Conservation (phyloP, 78 protist species). For the Dictyostelium discoideum region DNA sequence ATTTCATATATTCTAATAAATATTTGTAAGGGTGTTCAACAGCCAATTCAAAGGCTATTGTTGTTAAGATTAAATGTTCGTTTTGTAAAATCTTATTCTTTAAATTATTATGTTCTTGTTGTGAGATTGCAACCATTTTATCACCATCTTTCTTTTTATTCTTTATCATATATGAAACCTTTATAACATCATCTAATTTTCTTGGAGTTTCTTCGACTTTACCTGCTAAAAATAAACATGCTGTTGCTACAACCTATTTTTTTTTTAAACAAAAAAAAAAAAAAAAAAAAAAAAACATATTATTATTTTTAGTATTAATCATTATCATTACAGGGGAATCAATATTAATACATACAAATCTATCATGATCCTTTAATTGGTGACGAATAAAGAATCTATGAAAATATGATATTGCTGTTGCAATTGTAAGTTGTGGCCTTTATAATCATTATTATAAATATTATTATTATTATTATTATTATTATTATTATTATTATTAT, state of each 20-base stretch:
- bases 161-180: slow-evolving; percentile 21
- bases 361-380: slow-evolving; percentile 70
- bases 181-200: slow-evolving; percentile 84
- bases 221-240: slow-evolving; percentile 91
- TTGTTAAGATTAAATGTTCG: slow-evolving; percentile 82
- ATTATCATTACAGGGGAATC: too few relatives aligned
- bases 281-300: too few relatives aligned
- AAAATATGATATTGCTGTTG: slow-evolving; percentile 89
- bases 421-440: slow-evolving; percentile 89
- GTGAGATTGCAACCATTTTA: not conserved
- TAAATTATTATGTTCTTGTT: slow-evolving; percentile 8
- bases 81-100: slow-evolving; percentile 34
- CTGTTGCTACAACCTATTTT: slow-evolving; percentile 61
- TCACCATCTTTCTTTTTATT: slow-evolving; percentile 13
- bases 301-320: too few relatives aligned
- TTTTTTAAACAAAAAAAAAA: too few relatives aligned
- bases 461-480: not conserved
- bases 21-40: slow-evolving; percentile 89
- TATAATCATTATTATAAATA: not conserved
- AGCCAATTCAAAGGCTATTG: slow-evolving; percentile 85
- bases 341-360: slow-evolving; percentile 33
- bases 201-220: slow-evolving; percentile 92
- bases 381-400: slow-evolving; percentile 89
- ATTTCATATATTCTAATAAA: slow-evolving; percentile 80
- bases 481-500: not conserved